These are phyloP conservation scores for Pythium apleroticum DNA, from an alignment of 352 stramenopile species.

Conservation along the genomic window DNA sequence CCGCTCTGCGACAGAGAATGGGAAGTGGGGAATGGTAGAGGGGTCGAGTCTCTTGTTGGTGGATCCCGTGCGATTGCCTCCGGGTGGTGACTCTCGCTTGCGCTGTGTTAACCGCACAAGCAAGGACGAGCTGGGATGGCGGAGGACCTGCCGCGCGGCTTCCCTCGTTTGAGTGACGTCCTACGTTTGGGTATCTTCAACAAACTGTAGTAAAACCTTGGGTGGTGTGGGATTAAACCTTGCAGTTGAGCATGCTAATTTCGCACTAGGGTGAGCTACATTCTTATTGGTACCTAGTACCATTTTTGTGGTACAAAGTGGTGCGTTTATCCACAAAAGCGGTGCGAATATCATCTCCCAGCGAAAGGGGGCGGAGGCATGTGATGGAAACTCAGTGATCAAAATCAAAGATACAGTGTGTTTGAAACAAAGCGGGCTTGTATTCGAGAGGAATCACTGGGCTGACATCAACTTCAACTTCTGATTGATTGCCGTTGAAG, in stretches of 20 bases:
- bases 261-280: too few relatives aligned
- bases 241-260: not conserved
- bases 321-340: too few relatives aligned
- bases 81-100: not conserved
- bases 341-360: too few relatives aligned
- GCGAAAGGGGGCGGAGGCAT: not conserved
- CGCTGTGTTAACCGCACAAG: not conserved
- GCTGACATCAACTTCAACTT: conserved; percentile 15
- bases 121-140: not conserved
- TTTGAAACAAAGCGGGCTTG: not conserved
- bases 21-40: not conserved
- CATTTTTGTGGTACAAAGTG: too few relatives aligned
- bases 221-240: not conserved
- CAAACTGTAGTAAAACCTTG: conserved; percentile 18
- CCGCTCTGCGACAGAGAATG: not conserved
- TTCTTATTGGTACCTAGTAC: too few relatives aligned
- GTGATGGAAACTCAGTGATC: not conserved
- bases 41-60: not conserved
- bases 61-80: not conserved
- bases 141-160: too few relatives aligned
- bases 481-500: conserved; percentile 1
- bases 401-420: not conserved
- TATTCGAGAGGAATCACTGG: not conserved
- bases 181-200: conserved; percentile 19
- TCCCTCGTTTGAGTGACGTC: conserved; percentile 19